Evolutionary conservation across 805 yeast genomes (phyloP).

Genomic region (Candida bentonensis): DNA sequence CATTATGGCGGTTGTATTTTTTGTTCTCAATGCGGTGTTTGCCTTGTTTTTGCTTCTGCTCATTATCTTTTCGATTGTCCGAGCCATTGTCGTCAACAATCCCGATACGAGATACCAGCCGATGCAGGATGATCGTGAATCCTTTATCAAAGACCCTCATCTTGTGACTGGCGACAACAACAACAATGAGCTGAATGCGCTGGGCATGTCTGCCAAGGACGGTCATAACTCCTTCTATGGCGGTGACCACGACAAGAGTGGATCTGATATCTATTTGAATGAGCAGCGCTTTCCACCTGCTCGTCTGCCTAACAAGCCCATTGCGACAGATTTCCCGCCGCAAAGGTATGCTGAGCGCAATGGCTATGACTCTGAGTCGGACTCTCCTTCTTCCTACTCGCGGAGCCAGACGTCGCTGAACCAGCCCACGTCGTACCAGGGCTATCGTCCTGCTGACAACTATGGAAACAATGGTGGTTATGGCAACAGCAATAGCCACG

Average conservation of each 20-base stretch:
- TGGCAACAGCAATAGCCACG: background rate
- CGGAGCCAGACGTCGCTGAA: background rate
- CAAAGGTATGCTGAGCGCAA: background rate
- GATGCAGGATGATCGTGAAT: constrained; percentile 89
- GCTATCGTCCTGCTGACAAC: constrained; percentile 10
- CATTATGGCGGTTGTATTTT: constrained; percentile 80
- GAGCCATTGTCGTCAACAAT: constrained; percentile 75
- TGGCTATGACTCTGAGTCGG: background rate
- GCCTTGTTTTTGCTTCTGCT: constrained; percentile 70
- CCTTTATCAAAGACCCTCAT: constrained; percentile 44
- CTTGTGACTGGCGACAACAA: constrained; percentile 9
- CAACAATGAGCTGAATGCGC: constrained; percentile 54
- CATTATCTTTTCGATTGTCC: constrained; percentile 74
- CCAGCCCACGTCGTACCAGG: constrained; percentile 9
- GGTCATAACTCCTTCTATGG: constrained; percentile 16
- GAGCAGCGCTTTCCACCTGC: constrained; percentile 1
- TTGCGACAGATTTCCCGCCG: background rate
- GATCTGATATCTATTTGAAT: background rate
- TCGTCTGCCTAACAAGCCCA: background rate
- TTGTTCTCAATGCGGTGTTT: constrained; percentile 77
- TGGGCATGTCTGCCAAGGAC: constrained; percentile 39
- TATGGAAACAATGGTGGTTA: background rate
- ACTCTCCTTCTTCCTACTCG: background rate
- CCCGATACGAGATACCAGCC: constrained; percentile 95
- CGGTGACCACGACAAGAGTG: constrained; percentile 7